phyloP scores from a whole-genome alignment of 345 rosid species.

The Moricandia moricandioides region DNA sequence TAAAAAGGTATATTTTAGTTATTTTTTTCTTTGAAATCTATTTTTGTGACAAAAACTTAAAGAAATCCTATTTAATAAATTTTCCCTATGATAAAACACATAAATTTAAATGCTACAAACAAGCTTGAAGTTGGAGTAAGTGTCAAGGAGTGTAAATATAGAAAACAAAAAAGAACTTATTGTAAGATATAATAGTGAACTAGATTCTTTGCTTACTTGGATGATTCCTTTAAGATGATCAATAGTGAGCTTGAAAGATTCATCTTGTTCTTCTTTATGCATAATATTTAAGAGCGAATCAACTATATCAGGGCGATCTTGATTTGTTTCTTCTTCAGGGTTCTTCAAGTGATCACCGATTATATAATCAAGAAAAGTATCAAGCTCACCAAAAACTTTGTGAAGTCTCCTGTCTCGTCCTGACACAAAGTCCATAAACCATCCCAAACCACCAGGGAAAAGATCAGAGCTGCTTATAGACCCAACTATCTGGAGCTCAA shows the following conservation, averaged over 20 bases:
- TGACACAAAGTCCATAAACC: conserved; percentile 17
- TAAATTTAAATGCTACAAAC: no score
- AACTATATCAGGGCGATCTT: conserved; percentile 25
- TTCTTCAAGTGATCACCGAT: conserved; percentile 4
- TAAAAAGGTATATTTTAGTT: no score
- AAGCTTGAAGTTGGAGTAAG: no score
- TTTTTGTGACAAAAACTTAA: no score
- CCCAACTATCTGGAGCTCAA: not conserved
- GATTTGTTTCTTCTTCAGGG: not conserved
- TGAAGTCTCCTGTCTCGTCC: conserved; percentile 20
- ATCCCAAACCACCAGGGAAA: not conserved
- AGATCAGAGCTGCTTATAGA: not conserved
- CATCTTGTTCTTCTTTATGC: conserved; percentile 5
- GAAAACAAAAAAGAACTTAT: no score
- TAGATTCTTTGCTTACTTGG: not conserved
- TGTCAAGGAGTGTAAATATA: no score
- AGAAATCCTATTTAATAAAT: no score
- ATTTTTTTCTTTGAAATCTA: no score
- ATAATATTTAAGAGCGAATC: conserved; percentile 1
- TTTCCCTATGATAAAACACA: no score
- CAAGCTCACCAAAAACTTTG: conserved; percentile 6
- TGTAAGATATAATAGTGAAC: not conserved
- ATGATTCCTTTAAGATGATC: conserved; percentile 25
- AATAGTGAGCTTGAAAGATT: conserved; percentile 3
- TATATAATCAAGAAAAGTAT: conserved; percentile 11